phyloP scores from a whole-genome alignment of 495 filamentous ascomycete species.

The Hapsidospora chrysogenum region DNA sequence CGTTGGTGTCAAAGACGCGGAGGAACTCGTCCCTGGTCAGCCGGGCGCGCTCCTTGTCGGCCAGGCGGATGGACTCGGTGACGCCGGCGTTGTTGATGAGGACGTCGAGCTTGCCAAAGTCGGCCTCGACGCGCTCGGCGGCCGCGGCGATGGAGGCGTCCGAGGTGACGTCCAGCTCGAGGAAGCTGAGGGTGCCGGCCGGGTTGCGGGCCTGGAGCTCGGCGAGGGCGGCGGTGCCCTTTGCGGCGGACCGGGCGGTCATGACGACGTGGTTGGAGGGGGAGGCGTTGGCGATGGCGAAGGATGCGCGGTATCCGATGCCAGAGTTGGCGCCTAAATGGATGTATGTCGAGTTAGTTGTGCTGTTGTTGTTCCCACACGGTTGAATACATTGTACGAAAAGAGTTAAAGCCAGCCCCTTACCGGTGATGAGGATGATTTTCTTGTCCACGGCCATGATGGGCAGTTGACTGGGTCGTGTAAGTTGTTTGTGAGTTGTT shows the following conservation, averaged over 20 bases:
- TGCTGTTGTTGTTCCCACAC: too few relatives aligned
- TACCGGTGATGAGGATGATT: neutral
- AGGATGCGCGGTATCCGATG: constrained; percentile 30
- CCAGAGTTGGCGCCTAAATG: constrained; percentile 33
- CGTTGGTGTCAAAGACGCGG: constrained; percentile 33
- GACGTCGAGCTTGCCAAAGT: constrained; percentile 25
- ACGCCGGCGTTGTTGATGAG: constrained; percentile 34
- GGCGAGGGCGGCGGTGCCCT: constrained; percentile 22
- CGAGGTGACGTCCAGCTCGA: constrained; percentile 30
- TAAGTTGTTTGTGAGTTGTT: too few relatives aligned
- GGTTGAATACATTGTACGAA: too few relatives aligned
- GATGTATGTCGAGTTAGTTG: too few relatives aligned
- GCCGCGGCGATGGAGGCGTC: constrained; percentile 22
- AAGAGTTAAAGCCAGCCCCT: too few relatives aligned
- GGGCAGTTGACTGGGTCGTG: too few relatives aligned
- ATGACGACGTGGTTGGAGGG: constrained; percentile 28
- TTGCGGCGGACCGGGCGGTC: constrained; percentile 21
- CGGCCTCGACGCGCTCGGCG: constrained; percentile 11
- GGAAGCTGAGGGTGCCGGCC: constrained; percentile 12
- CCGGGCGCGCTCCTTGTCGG: neutral
- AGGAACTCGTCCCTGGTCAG: constrained; percentile 3
- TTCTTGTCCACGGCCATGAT: neutral
- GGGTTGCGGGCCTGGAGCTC: constrained; percentile 13
- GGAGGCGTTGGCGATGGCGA: constrained; percentile 18
- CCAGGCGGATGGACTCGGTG: constrained; percentile 9